phyloP scores from a whole-genome alignment of 108 stramenopile species.

The Stephanodiscus minutulus region DNA sequence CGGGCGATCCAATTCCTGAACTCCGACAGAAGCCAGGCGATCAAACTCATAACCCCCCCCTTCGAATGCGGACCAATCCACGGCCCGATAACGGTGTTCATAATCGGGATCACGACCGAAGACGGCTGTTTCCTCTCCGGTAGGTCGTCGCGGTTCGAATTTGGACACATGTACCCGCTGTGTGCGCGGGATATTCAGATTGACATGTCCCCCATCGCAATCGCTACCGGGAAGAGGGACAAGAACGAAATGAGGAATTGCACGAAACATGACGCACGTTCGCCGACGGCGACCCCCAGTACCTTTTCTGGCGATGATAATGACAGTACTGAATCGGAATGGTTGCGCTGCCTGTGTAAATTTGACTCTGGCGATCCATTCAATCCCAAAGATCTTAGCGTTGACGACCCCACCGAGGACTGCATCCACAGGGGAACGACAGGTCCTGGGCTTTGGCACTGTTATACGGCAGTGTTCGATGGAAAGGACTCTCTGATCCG shows the following conservation, averaged over 20 bases:
- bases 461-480: constrained; percentile 75
- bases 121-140: constrained; percentile 89
- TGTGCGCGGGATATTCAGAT: constrained; percentile 39
- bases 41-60: constrained; percentile 71
- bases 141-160: constrained; percentile 63
- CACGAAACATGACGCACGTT: constrained; percentile 1
- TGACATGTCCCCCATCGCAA: constrained; percentile 69
- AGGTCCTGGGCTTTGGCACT: constrained; percentile 84
- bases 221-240: constrained; percentile 48
- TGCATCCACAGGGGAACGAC: constrained; percentile 53
- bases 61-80: constrained; percentile 69
- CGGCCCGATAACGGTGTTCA: constrained; percentile 74
- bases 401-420: constrained; percentile 41
- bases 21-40: constrained; percentile 60
- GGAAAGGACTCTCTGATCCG: constrained; percentile 47
- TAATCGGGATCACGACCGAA: constrained; percentile 82
- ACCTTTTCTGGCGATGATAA: constrained; percentile 17
- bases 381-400: constrained; percentile 19
- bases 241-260: constrained; percentile 7
- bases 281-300: not conserved
- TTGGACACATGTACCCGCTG: constrained; percentile 77
- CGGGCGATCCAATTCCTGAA: constrained; percentile 77
- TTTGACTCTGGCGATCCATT: constrained; percentile 43
- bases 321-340: constrained; percentile 26
- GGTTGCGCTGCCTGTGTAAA: constrained; percentile 36